Evolutionary conservation across 2,329 filamentous ascomycete genomes (phyloP).

Genomic region (Sporothrix globosa): DNA sequence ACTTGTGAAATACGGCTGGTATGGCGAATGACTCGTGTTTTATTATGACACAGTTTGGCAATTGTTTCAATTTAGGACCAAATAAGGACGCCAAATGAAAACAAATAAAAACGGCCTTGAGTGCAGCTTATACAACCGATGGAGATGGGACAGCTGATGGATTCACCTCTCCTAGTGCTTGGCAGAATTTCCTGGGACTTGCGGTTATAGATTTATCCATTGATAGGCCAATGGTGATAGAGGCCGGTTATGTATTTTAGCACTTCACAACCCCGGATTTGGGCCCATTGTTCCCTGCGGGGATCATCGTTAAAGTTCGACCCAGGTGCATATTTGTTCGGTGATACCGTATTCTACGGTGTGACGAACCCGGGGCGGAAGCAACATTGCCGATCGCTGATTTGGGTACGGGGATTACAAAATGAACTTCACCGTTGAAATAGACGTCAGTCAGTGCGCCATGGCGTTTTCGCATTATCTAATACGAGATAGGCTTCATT

Average conservation of each 20-base stretch:
- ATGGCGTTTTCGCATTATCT: no score
- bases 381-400: no score
- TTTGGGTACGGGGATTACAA: no score
- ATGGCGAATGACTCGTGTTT: neutral
- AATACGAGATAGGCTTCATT: no score
- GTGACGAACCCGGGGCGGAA: neutral
- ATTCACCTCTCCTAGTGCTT: neutral
- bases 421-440: no score
- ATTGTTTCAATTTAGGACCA: neutral
- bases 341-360: no score
- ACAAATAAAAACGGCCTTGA: neutral
- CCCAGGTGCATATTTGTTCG: no score
- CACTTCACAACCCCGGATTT: slow-evolving; percentile 3
- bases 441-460: no score
- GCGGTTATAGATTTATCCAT: slow-evolving; percentile 9
- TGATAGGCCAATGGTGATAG: neutral
- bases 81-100: neutral
- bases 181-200: neutral
- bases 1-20: neutral
- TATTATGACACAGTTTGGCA: neutral
- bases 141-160: neutral
- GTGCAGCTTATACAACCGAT: neutral
- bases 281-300: neutral
- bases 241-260: neutral
- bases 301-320: neutral